Percentiles rank a stretch among this genome's conserved stretches.
Conservation (phyloP, 225 moss, liverwort and hornwort species). For the Antitrichia curtipendula region DNA sequence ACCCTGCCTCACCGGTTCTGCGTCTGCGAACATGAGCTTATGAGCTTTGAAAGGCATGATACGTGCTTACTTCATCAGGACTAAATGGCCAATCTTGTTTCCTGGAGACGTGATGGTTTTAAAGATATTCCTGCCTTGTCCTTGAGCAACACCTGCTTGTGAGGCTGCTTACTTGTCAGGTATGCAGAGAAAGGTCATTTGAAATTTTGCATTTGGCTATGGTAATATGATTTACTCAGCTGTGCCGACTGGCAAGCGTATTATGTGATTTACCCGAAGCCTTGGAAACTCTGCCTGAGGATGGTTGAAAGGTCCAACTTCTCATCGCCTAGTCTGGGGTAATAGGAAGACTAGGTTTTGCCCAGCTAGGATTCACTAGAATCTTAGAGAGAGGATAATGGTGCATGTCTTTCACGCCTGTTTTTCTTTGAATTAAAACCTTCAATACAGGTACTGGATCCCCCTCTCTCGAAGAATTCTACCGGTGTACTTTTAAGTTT, state of each 20-base stretch:
- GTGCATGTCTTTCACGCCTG: background rate
- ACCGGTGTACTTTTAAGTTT: background rate
- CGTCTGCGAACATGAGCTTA: conserved; percentile 2
- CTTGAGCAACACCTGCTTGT: background rate
- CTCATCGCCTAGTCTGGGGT: background rate
- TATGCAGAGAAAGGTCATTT: background rate
- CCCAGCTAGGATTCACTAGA: background rate
- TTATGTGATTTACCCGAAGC: background rate
- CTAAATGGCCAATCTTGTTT: background rate
- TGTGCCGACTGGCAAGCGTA: background rate
- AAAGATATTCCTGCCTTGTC: background rate
- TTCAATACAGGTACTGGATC: background rate
- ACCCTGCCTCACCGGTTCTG: background rate
- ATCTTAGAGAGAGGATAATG: background rate
- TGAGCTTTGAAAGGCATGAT: background rate
- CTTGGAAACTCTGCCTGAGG: background rate
- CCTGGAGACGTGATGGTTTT: background rate
- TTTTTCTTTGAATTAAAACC: background rate
- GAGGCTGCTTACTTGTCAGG: background rate
- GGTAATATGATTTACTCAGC: background rate
- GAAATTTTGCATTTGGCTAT: background rate
- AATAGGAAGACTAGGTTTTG: background rate
- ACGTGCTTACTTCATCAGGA: background rate
- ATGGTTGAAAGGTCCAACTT: background rate
- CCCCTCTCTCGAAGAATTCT: background rate